A percentile compares a stretch with the other conserved stretches of the same genome.
phyloP scores from a whole-genome alignment of 2,329 filamentous ascomycete species.

The Xylaria sp. region DNA sequence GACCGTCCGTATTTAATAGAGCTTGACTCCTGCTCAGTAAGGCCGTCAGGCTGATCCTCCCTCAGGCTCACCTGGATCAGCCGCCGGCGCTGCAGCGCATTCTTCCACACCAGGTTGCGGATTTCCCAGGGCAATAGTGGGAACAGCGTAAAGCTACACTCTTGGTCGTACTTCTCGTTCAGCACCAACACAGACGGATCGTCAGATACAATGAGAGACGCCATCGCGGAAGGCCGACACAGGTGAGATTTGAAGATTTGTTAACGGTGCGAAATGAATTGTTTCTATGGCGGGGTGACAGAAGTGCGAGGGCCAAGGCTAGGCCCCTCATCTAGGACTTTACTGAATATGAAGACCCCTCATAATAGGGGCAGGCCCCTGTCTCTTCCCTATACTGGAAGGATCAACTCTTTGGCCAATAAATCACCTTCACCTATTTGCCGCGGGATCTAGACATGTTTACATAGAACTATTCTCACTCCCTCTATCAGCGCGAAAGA shows the following conservation, averaged over 20 bases:
- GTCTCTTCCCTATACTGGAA: background rate
- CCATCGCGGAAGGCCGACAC: background rate
- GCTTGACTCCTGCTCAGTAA: background rate
- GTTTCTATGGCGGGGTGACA: background rate
- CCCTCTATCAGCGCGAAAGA: too few relatives aligned
- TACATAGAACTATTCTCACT: too few relatives aligned
- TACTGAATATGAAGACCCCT: background rate
- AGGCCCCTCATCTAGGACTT: background rate
- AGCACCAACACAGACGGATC: background rate
- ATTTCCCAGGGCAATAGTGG: slow-evolving; percentile 12
- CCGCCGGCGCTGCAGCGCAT: background rate
- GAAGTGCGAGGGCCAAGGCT: background rate
- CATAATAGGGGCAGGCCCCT: background rate
- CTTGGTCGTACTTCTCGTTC: slow-evolving; percentile 1
- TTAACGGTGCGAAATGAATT: background rate
- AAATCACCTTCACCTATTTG: too few relatives aligned
- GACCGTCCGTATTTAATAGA: background rate
- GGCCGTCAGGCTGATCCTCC: background rate
- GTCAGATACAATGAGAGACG: background rate
- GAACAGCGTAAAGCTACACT: slow-evolving; percentile 9
- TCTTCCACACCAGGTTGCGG: slow-evolving; percentile 11
- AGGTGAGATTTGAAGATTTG: background rate
- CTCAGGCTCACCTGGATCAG: background rate
- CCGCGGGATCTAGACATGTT: too few relatives aligned
- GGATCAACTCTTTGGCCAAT: too few relatives aligned